Evolutionary conservation across 129 eudicot species (phyloP).

Genomic region (Saussurea involucrata): DNA sequence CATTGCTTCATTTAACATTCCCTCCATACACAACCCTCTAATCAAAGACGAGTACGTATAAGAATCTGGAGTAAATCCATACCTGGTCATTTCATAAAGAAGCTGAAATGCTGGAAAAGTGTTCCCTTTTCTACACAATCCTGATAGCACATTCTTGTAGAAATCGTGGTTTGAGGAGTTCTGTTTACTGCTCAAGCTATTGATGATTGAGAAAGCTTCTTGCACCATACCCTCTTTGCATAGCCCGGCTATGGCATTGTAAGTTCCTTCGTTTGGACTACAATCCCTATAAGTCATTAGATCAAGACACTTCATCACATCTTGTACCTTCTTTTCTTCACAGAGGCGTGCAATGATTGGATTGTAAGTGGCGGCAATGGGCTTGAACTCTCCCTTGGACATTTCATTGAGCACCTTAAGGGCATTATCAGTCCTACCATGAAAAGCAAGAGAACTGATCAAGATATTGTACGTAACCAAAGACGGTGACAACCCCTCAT

Average conservation of each 20-base stretch:
- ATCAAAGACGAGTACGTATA: conserved; percentile 67
- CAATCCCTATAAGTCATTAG: conserved; percentile 55
- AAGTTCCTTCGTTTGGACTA: conserved; percentile 68
- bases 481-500: conserved; percentile 58
- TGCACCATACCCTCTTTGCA: conserved; percentile 65
- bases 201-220: conserved; percentile 73
- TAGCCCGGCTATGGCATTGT: conserved; percentile 61
- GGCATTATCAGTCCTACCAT: conserved; percentile 75
- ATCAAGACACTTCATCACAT: conserved; percentile 66
- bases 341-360: conserved; percentile 65
- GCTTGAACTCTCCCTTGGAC: conserved; percentile 49
- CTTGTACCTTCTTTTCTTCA: conserved; percentile 61
- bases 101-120: conserved; percentile 79
- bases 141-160: conserved; percentile 50
- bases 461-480: conserved; percentile 65
- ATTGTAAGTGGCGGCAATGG: conserved; percentile 66
- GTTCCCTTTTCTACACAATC: conserved; percentile 76
- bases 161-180: conserved; percentile 49
- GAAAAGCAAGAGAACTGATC: conserved; percentile 64
- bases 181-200: conserved; percentile 50
- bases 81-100: conserved; percentile 57
- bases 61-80: conserved; percentile 67
- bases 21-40: conserved; percentile 82
- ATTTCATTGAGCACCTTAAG: conserved; percentile 61
- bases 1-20: conserved; percentile 59